These are phyloP conservation scores for Diplodia mutila DNA, from an alignment of 2,329 filamentous ascomycete species.

Conservation along the genomic window DNA sequence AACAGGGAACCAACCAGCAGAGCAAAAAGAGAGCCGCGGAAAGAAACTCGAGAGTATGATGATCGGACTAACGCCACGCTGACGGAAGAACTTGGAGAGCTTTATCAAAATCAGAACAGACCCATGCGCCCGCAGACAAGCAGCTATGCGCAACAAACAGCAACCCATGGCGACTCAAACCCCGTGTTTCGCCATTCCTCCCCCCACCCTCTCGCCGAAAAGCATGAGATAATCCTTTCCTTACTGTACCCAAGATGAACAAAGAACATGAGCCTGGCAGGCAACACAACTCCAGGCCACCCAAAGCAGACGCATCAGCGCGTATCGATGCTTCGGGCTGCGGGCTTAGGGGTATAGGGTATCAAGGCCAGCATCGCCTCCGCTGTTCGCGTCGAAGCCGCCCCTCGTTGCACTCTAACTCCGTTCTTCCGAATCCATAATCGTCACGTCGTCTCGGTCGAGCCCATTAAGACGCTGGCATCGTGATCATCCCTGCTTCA, in stretches of 20 bases:
- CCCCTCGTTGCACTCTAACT: conserved; percentile 8
- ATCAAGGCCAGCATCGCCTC: conserved; percentile 22
- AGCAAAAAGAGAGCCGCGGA: conserved; percentile 15
- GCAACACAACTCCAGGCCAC: conserved; percentile 2
- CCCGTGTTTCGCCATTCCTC: conserved; percentile 16
- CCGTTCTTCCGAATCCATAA: conserved; percentile 7
- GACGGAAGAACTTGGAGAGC: conserved; percentile 18
- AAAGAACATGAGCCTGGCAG: conserved; percentile 10
- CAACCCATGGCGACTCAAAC: conserved; percentile 7
- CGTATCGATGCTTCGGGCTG: conserved; percentile 5
- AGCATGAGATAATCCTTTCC: not conserved
- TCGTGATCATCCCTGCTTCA: not conserved
- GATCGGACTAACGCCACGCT: conserved; percentile 24
- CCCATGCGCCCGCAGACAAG: conserved; percentile 3
- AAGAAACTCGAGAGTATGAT: conserved; percentile 15
- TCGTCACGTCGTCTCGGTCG: conserved; percentile 25
- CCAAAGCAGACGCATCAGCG: not conserved
- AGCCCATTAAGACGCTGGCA: conserved; percentile 19
- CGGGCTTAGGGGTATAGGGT: conserved; percentile 10
- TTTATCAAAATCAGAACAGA: conserved; percentile 10
- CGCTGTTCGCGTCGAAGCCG: conserved; percentile 13
- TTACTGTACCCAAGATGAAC: conserved; percentile 26
- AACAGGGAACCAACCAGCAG: conserved; percentile 8
- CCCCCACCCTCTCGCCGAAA: conserved; percentile 6
- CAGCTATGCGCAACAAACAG: conserved; percentile 10